Percentiles rank a stretch among this genome's conserved stretches.
Evolutionary conservation across 2,329 filamentous ascomycete genomes (phyloP).

Genomic region (Colletotrichum camelliae): DNA sequence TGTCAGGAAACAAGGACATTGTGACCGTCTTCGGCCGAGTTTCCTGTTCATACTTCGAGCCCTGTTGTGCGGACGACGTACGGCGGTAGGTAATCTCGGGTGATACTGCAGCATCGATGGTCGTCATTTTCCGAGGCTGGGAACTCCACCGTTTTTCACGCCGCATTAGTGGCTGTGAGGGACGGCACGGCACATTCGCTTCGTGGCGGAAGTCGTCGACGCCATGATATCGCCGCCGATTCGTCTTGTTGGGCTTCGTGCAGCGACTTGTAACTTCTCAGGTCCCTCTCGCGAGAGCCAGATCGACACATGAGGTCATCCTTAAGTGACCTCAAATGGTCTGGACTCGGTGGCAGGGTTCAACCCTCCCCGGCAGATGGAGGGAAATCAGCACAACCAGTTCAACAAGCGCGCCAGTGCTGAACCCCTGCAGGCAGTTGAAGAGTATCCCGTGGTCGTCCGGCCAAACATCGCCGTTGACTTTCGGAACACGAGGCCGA

Average conservation of each 20-base stretch:
- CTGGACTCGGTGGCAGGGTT: constrained; percentile 3
- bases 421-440: not conserved
- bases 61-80: constrained; percentile 15
- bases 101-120: constrained; percentile 17
- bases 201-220: not conserved
- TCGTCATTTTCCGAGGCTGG: not conserved
- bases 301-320: not conserved
- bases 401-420: constrained; percentile 3
- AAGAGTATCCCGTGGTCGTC: not conserved
- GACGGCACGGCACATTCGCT: not conserved
- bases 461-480: not conserved
- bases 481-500: constrained; percentile 13
- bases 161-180: not conserved
- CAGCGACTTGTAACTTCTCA: not conserved
- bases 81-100: constrained; percentile 26
- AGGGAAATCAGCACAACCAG: not conserved
- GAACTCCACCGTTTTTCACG: not conserved
- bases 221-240: not conserved
- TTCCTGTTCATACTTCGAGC: not conserved
- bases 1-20: constrained; percentile 3
- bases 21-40: constrained; percentile 5
- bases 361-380: not conserved
- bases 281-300: not conserved
- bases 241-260: not conserved
- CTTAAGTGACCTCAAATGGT: not conserved